phyloP scores from a whole-genome alignment of 2,329 filamentous ascomycete species.

The Aspergillus tamarii region DNA sequence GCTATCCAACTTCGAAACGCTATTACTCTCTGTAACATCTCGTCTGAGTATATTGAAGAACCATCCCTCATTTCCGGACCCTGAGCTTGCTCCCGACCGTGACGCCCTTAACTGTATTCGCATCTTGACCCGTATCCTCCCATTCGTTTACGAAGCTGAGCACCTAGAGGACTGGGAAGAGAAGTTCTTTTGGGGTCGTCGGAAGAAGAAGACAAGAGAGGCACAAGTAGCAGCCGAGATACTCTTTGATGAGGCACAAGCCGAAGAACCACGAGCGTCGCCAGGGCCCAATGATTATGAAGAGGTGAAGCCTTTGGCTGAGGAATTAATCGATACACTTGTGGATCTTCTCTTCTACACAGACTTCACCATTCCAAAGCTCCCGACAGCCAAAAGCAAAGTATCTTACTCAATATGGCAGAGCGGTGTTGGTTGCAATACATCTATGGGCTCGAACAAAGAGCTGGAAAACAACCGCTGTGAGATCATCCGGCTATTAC shows the following conservation, averaged over 20 bases:
- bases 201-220: conserved; percentile 72
- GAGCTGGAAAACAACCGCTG: conserved; percentile 92
- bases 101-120: conserved; percentile 96
- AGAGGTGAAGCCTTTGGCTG: conserved; percentile 82
- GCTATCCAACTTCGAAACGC: conserved; percentile 84
- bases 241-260: conserved; percentile 76
- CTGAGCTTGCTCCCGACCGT: conserved; percentile 77
- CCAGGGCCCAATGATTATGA: conserved; percentile 67
- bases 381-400: conserved; percentile 72
- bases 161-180: conserved; percentile 84
- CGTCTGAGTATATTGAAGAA: conserved; percentile 81
- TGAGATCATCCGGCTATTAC: conserved; percentile 82
- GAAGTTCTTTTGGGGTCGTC: conserved; percentile 84
- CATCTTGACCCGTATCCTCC: conserved; percentile 83
- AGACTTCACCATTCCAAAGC: conserved; percentile 80
- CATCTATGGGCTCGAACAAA: conserved; percentile 81
- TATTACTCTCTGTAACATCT: conserved; percentile 81
- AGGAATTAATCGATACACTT: conserved; percentile 89
- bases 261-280: conserved; percentile 52
- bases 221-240: conserved; percentile 71
- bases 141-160: conserved; percentile 90
- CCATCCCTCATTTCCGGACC: conserved; percentile 87
- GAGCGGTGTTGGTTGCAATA: conserved; percentile 94
- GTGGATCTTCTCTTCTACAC: conserved; percentile 89
- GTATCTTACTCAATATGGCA: conserved; percentile 97